phyloP scores from a whole-genome alignment of 1,284 basidiomycete genomes.

The Cutaneotrichosporon cavernicola region DNA sequence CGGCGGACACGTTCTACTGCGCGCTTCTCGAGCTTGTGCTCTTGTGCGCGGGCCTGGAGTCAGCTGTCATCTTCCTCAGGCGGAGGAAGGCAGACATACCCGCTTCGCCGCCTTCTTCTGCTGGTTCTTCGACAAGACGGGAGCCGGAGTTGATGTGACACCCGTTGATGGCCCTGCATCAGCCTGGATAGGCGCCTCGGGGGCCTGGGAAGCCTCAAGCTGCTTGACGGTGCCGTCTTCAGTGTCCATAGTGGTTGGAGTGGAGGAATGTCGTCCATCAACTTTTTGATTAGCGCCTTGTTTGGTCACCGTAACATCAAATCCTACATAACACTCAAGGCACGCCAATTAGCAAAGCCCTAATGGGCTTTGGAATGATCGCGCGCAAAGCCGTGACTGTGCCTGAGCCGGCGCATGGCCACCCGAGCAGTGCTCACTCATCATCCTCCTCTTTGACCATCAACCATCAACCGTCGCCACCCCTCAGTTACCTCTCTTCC shows the following conservation, averaged over 20 bases:
- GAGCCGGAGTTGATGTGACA: not conserved
- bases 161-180: constrained; percentile 1
- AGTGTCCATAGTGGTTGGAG: not conserved
- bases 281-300: not conserved
- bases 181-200: not conserved
- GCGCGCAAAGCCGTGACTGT: not conserved
- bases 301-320: not conserved
- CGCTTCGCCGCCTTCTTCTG: constrained; percentile 42
- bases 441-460: not conserved
- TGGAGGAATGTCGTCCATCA: not conserved
- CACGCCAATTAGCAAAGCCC: not conserved
- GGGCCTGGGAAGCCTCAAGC: not conserved
- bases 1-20: constrained; percentile 39
- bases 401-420: not conserved
- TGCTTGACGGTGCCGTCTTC: not conserved
- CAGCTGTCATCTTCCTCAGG: not conserved
- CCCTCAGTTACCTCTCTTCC: not conserved
- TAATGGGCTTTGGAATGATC: not conserved
- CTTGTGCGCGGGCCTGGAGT: constrained; percentile 25
- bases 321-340: not conserved
- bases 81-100: constrained; percentile 27
- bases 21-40: constrained; percentile 35
- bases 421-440: not conserved
- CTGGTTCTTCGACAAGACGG: constrained; percentile 30
- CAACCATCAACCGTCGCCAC: not conserved